Percentiles rank a stretch among this genome's conserved stretches.
phyloP scores from a whole-genome alignment of 371 early-diverging fungal genomes.

The Lichtheimia ramosa region DNA sequence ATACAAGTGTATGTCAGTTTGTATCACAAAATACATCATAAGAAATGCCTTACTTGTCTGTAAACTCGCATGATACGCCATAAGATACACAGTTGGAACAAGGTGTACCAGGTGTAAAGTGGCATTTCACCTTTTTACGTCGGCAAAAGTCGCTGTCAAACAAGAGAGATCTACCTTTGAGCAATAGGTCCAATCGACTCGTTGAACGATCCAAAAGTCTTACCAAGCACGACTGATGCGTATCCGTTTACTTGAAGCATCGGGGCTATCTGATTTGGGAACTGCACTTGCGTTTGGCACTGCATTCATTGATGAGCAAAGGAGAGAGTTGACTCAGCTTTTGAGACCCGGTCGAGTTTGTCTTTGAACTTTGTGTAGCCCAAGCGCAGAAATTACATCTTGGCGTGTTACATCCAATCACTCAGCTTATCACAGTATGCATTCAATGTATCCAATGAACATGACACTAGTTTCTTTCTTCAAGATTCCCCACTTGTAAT shows the following conservation, averaged over 20 bases:
- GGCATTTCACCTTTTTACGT: slow-evolving; percentile 37
- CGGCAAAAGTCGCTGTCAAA: slow-evolving; percentile 37
- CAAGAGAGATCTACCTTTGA: neutral
- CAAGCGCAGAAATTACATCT: no score
- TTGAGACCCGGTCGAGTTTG: no score
- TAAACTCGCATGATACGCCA: slow-evolving; percentile 27
- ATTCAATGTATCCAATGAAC: no score
- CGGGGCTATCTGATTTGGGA: no score
- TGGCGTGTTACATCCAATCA: no score
- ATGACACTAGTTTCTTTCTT: no score
- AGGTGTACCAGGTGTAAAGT: slow-evolving; percentile 23
- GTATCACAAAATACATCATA: neutral
- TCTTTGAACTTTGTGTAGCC: no score
- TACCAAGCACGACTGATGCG: slow-evolving; percentile 26
- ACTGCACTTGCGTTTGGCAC: no score
- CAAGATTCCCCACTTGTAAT: no score
- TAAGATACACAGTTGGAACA: slow-evolving; percentile 37
- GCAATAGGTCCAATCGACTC: neutral
- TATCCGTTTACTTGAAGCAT: slow-evolving; percentile 4
- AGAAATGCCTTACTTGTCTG: slow-evolving; percentile 7
- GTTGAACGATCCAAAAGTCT: neutral
- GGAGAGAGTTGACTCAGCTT: no score
- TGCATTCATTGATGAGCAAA: no score
- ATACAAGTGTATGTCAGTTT: neutral
- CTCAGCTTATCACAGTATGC: no score